Conservation (phyloP, 2,329 filamentous ascomycete species). For the Pseudodiploospora longispora region DNA sequence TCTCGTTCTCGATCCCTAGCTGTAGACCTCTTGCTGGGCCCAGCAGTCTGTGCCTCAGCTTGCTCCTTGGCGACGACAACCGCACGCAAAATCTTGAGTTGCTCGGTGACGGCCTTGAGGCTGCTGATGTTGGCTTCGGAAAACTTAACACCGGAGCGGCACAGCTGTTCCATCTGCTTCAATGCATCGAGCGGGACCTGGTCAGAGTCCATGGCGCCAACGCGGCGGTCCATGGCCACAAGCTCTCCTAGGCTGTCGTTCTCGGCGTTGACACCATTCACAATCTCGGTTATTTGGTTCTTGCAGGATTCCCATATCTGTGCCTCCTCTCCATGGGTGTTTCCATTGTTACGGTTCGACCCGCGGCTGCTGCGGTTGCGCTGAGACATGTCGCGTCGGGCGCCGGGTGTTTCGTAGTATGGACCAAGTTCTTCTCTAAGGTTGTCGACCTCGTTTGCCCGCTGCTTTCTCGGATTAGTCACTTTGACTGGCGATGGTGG, state of each 20-base stretch:
- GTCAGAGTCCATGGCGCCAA: slow-evolving; percentile 29
- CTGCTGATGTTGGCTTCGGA: slow-evolving; percentile 29
- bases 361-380: slow-evolving; percentile 37
- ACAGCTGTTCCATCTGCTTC: slow-evolving; percentile 35
- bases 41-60: slow-evolving; percentile 23
- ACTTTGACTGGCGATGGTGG: slow-evolving; percentile 9
- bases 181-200: slow-evolving; percentile 29
- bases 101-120: slow-evolving; percentile 32
- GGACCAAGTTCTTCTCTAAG: slow-evolving; percentile 27
- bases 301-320: slow-evolving; percentile 36
- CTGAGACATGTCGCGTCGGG: slow-evolving; percentile 29
- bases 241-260: slow-evolving; percentile 33
- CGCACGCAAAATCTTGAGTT: slow-evolving; percentile 34
- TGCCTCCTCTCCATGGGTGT: slow-evolving; percentile 34
- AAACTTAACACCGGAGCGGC: slow-evolving; percentile 33
- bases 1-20: neutral
- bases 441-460: slow-evolving; percentile 24
- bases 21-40: slow-evolving; percentile 20
- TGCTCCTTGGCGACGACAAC: slow-evolving; percentile 37
- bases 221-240: slow-evolving; percentile 32
- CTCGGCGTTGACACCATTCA: slow-evolving; percentile 32
- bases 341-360: slow-evolving; percentile 35
- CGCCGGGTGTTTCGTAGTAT: slow-evolving; percentile 19
- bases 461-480: slow-evolving; percentile 26
- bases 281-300: slow-evolving; percentile 30